Base-by-base conservation (phyloP, 306 rosid genomes). In the Quercus gilva region DNA sequence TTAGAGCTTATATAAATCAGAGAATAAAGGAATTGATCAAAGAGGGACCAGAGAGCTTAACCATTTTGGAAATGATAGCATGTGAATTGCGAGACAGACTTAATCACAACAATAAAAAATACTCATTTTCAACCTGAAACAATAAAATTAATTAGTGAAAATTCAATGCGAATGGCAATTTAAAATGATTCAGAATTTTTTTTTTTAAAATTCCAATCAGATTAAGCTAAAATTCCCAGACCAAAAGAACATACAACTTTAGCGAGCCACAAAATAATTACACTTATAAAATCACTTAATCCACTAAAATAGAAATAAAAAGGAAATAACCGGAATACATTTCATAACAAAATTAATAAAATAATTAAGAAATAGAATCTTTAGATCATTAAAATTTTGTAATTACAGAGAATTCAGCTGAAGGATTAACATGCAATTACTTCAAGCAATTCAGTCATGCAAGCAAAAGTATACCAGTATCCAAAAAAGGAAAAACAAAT, bases 401-500 rank as follows among this genome's bases (percentile, higher is more conserved):
- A 68, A 33, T 19, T 19, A 12, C 72, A 9, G 52, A 68, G 53
- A 23, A n/a, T 35, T 21, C 37, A 35, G 8, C 28, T 10, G 26
- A 56, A 53, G 20, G 21, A 56, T 25, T 43, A 35, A 21, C 76
- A 57, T 49, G 52, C 55, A 29, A 61, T 20, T 70, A 35, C 41
- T 69, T 55, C 29, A n/a, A 68, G 55, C 59, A 55, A 69, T 74
- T 23, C 77, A 56, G 58, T 59, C 78, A 59, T 26, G 35, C 14
- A 53, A 26, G 13, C 29, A 28, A 26, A 61, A 72, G 3, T 23
- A 41, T 17, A 52, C 10, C 45, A 35, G 37, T 49, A 68, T 29
- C 37, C 53, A 19, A 68, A 37, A 64, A 7, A 29, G 33, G 70
- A 64, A 68, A 68, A 67, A 67, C 1, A 2, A 63, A 68, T 60